These are phyloP conservation scores for Penicillium odoratum DNA, from an alignment of 495 filamentous ascomycete genomes.

Conservation along the genomic window DNA sequence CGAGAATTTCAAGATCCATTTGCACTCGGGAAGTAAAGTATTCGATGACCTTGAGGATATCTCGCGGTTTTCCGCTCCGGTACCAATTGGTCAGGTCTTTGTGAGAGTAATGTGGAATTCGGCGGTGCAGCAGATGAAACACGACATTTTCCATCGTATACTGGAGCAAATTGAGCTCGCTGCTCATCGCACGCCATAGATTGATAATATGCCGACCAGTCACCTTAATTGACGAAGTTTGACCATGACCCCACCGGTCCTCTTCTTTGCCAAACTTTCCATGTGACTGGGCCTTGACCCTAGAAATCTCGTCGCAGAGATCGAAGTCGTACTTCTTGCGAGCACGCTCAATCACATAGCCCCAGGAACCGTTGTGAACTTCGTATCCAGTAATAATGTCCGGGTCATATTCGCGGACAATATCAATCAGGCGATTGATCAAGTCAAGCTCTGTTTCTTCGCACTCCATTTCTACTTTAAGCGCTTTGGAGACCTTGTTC, in stretches of 20 bases:
- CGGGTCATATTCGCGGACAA: conserved; percentile 81
- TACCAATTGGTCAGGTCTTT: conserved; percentile 81
- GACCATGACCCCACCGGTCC: conserved; percentile 90
- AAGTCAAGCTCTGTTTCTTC: conserved; percentile 82
- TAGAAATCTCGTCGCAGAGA: conserved; percentile 84
- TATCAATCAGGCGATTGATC: conserved; percentile 77
- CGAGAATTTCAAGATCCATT: conserved; percentile 86
- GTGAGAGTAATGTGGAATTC: conserved; percentile 86
- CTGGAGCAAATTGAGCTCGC: conserved; percentile 80
- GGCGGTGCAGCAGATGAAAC: conserved; percentile 87
- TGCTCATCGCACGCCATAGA: conserved; percentile 93
- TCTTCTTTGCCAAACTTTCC: conserved; percentile 81
- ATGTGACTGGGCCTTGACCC: conserved; percentile 79
- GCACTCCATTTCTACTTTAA: conserved; percentile 62
- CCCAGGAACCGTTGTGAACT: conserved; percentile 91
- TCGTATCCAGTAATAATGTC: conserved; percentile 96
- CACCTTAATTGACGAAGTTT: conserved; percentile 80
- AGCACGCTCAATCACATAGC: conserved; percentile 90
- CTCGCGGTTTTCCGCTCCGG: conserved; percentile 59
- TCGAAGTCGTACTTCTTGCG: conserved; percentile 83
- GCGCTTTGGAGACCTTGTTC: conserved; percentile 47
- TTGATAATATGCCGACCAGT: conserved; percentile 96
- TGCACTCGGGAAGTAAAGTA: conserved; percentile 78
- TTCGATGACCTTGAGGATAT: conserved; percentile 72
- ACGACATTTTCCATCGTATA: conserved; percentile 97